These are phyloP conservation scores for Aleurites moluccanus DNA, from an alignment of 441 rosid species.

Conservation along the genomic window DNA sequence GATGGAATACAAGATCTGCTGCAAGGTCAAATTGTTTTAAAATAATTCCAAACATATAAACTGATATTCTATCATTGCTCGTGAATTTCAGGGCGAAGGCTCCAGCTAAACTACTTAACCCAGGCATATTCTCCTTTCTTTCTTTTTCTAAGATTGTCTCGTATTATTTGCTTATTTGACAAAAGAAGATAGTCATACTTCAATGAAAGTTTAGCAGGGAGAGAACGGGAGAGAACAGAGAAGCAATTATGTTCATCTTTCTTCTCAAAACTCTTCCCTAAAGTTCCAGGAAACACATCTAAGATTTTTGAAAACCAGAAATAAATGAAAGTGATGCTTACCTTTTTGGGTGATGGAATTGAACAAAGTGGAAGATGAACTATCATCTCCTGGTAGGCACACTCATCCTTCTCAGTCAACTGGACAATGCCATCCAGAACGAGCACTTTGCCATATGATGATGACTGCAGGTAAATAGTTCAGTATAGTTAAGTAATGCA, in stretches of 20 bases:
- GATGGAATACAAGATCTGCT: background rate
- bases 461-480: conserved; percentile 57
- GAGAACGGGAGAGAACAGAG: background rate
- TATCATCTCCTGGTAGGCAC: conserved; percentile 99
- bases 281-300: too few relatives aligned
- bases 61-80: background rate
- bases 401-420: conserved; percentile 97
- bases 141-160: background rate
- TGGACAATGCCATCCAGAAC: conserved; percentile 97
- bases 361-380: conserved; percentile 96
- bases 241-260: background rate
- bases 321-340: conserved; percentile 26
- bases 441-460: conserved; percentile 87
- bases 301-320: background rate
- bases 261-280: background rate
- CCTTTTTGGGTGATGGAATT: conserved; percentile 77
- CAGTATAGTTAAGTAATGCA: background rate
- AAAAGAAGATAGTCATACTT: background rate
- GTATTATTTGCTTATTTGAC: background rate
- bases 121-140: background rate
- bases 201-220: background rate
- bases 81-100: background rate
- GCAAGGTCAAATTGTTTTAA: background rate
- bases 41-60: background rate
- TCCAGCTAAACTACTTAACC: background rate